Evolutionary conservation across 2,329 filamentous ascomycete genomes (phyloP).

Genomic region (Paraphaeosphaeria minitans): DNA sequence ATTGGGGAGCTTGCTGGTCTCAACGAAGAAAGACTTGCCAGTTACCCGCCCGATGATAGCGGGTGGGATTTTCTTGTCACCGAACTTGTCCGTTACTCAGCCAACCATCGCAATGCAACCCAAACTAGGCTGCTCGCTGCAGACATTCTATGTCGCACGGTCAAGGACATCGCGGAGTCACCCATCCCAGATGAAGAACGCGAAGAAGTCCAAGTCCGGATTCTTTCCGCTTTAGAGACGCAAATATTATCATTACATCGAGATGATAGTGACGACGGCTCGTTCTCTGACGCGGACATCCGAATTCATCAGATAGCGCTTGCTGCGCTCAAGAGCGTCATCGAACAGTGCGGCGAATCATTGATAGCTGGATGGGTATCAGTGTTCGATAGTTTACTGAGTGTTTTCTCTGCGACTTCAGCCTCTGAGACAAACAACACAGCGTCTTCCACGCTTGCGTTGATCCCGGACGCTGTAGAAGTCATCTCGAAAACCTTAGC

Average conservation of each 20-base stretch:
- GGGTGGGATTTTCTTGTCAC: conserved; percentile 75
- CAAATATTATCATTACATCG: conserved; percentile 64
- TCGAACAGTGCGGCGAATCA: conserved; percentile 87
- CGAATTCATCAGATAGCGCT: conserved; percentile 82
- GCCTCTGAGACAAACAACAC: not conserved
- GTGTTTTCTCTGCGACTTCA: conserved; percentile 64
- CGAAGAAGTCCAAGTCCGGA: conserved; percentile 68
- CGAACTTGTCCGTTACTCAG: conserved; percentile 57
- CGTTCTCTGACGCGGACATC: conserved; percentile 68
- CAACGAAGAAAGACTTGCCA: conserved; percentile 66
- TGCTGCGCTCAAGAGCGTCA: conserved; percentile 77
- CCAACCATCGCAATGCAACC: conserved; percentile 44
- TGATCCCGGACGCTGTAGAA: conserved; percentile 17
- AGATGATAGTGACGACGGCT: conserved; percentile 58
- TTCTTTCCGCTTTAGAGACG: conserved; percentile 69
- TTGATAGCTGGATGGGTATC: conserved; percentile 83
- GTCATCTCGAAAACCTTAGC: conserved; percentile 74
- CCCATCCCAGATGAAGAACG: conserved; percentile 55
- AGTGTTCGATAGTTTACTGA: conserved; percentile 83
- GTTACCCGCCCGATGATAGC: conserved; percentile 67
- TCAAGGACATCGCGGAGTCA: conserved; percentile 54
- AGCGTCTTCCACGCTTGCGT: not conserved
- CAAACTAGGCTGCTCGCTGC: conserved; percentile 56
- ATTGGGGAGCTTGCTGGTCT: conserved; percentile 53
- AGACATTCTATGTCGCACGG: conserved; percentile 55